Base-by-base conservation (phyloP, 106 monocot species). In the Narthecium ossifragum region DNA sequence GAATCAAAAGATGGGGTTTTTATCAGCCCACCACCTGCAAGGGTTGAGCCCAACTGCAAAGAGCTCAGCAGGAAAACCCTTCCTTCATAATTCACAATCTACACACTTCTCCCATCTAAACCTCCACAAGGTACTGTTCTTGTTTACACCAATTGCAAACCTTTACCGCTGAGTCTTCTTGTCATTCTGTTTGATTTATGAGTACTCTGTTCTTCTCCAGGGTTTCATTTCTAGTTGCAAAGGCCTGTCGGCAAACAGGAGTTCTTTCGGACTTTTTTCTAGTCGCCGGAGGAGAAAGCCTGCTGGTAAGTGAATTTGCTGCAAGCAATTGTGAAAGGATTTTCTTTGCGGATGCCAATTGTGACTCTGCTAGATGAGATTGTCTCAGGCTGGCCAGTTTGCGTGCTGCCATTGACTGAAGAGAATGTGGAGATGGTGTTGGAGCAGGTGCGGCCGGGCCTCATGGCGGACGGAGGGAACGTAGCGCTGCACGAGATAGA, bases 401-500 rank as follows among this genome's bases (percentile, higher is more conserved):
- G 67, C 32, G 93, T 75, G 8, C 72, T 98, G n/a, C 96, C 96
- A 8, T 39, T 98, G 75, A 98, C 96, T 1, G 96, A 98, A 50
- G 86, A 90, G 68, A 90, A 82, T 60, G 96, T 98, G 0, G 96
- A 98, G 71, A 69, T 32, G 73, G 86, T 98, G 0, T 51, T 98
- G 65, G 96, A 98, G 45, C 78, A 90, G 78, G 86, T 98, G 62
- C 62, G 96, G 53, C 90, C 96, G 6, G 71, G 96, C 47, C 69
- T 98, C 30, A 90, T 90, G 86, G 90, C 86, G 0, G 96, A 98
- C 37, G 96, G 96, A 58, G 96, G 94, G 15, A 93, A 98, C 37
- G 96, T 98, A 32, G 96, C 78, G 1, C 65, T 86, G 33, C 90
- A 98, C 46, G 96, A 98, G 65, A 98, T 98, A 18, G 96, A 98